Conservation (phyloP, 805 yeast genomes). For the Brettanomyces custersianus region DNA sequence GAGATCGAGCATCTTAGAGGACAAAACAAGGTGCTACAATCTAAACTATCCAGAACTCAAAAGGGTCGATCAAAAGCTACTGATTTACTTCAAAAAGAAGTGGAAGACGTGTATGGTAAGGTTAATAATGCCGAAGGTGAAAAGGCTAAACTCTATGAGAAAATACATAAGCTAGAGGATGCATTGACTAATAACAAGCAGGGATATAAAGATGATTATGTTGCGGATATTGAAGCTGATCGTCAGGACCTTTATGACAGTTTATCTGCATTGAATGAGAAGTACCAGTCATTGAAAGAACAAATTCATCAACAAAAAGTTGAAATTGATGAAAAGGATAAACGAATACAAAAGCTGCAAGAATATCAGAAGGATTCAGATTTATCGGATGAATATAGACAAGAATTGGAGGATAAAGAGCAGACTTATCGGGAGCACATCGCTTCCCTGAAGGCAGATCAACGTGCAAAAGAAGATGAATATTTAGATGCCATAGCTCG, state of each 20-base stretch:
- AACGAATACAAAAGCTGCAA: not conserved
- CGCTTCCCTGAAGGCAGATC: not conserved
- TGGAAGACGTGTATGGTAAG: conserved; percentile 5
- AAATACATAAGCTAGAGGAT: conserved; percentile 2
- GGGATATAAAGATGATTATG: conserved; percentile 20
- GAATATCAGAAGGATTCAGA: not conserved
- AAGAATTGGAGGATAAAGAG: not conserved
- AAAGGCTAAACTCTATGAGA: conserved; percentile 17
- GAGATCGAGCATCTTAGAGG: too few relatives aligned
- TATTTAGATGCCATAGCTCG: conserved; percentile 26
- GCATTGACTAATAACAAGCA: conserved; percentile 10
- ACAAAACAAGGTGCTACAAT: not conserved
- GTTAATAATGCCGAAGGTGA: conserved; percentile 11
- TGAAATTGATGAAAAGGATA: not conserved
- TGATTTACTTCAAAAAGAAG: conserved; percentile 5
- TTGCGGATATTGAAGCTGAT: conserved; percentile 22
- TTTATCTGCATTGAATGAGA: conserved; percentile 3
- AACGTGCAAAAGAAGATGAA: conserved; percentile 20
- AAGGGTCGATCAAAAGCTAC: conserved; percentile 1
- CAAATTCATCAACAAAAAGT: not conserved
- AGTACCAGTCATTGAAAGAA: not conserved
- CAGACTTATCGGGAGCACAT: not conserved
- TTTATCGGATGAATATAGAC: not conserved
- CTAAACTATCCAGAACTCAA: not conserved
- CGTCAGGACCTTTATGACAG: conserved; percentile 5